Evolutionary conservation across 495 filamentous ascomycete species (phyloP).

Genomic region (Collariella sp.): DNA sequence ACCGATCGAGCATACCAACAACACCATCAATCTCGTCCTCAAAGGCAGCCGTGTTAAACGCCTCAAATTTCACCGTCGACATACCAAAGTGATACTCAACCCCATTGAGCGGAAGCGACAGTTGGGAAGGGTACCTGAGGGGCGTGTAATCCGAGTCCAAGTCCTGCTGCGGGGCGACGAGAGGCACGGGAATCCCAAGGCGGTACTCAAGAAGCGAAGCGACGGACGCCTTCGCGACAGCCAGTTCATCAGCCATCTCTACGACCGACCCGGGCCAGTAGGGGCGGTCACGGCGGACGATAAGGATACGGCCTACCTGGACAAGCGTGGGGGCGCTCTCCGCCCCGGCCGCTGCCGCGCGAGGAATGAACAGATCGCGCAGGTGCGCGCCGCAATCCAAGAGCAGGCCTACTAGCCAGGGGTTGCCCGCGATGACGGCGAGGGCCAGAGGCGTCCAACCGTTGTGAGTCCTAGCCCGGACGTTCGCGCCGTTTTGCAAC

Average conservation of each 20-base stretch:
- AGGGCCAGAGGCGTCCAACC: conserved; percentile 9
- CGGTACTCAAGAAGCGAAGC: background rate
- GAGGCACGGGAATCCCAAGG: background rate
- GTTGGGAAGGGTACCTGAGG: too few species aligned
- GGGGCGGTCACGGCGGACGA: background rate
- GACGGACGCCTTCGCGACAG: background rate
- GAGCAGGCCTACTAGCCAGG: background rate
- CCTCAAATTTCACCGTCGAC: background rate
- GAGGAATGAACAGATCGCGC: background rate
- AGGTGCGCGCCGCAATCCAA: conserved; percentile 1
- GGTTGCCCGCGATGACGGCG: background rate
- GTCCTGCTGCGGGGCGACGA: background rate
- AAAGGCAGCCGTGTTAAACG: background rate
- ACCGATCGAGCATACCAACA: background rate
- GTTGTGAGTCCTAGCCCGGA: background rate
- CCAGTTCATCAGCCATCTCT: background rate
- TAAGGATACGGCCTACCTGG: background rate
- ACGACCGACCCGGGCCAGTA: background rate
- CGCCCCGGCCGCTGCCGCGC: too few species aligned
- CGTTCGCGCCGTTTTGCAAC: conserved; percentile 8
- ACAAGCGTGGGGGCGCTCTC: background rate
- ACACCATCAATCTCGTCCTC: background rate
- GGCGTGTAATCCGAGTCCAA: too few species aligned
- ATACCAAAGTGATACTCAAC: background rate
- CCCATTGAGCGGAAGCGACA: background rate